phyloP scores from a whole-genome alignment of 495 filamentous ascomycete species.

The Corynascus novoguineensis region DNA sequence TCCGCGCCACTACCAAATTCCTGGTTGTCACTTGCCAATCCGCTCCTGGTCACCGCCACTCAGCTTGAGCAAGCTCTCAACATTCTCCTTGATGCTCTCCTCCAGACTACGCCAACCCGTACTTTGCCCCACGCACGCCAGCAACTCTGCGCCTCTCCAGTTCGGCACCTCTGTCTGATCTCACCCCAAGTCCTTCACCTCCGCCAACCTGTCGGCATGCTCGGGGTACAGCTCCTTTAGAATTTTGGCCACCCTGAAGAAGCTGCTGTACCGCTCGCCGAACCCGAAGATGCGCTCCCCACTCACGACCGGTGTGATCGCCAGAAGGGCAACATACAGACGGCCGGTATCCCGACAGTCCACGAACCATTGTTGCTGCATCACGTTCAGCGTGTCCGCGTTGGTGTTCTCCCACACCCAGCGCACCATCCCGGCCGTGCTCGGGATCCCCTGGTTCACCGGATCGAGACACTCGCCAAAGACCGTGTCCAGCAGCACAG shows the following conservation, averaged over 20 bases:
- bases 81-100: slow-evolving; percentile 30
- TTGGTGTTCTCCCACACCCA: slow-evolving; percentile 27
- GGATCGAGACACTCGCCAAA: slow-evolving; percentile 33
- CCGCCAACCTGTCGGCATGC: slow-evolving; percentile 17
- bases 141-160: slow-evolving; percentile 25
- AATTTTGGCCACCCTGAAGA: slow-evolving; percentile 25
- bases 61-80: slow-evolving; percentile 23
- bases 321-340: slow-evolving; percentile 30
- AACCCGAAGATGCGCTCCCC: slow-evolving; percentile 33
- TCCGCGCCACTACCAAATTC: background rate
- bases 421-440: slow-evolving; percentile 33
- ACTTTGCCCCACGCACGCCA: slow-evolving; percentile 29
- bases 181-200: slow-evolving; percentile 26
- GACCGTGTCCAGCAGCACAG: slow-evolving; percentile 30
- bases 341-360: slow-evolving; percentile 28
- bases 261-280: slow-evolving; percentile 32
- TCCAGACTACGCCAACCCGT: slow-evolving; percentile 33
- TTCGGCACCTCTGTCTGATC: slow-evolving; percentile 34
- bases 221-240: slow-evolving; percentile 29
- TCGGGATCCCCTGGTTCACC: slow-evolving; percentile 23
- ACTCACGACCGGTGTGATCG: slow-evolving; percentile 25
- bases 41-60: slow-evolving; percentile 14
- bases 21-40: background rate
- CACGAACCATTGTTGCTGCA: slow-evolving; percentile 34
- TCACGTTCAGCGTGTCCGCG: slow-evolving; percentile 20